phyloP scores from a whole-genome alignment of 108 stramenopile genomes.

The Nitzschia putrida region DNA sequence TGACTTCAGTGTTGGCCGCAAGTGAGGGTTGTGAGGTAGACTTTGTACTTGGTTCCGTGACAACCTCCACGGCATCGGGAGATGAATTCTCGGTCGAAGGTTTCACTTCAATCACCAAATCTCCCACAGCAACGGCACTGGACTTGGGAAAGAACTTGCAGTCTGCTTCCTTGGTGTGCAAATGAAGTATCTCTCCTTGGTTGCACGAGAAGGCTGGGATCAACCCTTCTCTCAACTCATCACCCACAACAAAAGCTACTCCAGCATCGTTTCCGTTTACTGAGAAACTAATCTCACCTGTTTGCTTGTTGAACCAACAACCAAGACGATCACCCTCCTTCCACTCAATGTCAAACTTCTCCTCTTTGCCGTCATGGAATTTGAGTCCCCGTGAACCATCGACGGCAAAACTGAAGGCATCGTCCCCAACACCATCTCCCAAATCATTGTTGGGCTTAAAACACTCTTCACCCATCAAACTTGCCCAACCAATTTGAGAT shows the following conservation, averaged over 20 bases:
- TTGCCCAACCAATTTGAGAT: conserved; percentile 82
- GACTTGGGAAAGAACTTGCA: conserved; percentile 47
- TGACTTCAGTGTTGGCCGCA: background rate
- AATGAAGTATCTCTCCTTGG: conserved; percentile 63
- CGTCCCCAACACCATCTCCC: conserved; percentile 87
- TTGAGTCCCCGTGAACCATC: conserved; percentile 73
- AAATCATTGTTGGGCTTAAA: conserved; percentile 75
- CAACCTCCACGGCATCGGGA: background rate
- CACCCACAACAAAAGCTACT: conserved; percentile 47
- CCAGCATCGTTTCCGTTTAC: conserved; percentile 75
- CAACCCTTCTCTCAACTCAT: conserved; percentile 11
- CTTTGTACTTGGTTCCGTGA: background rate
- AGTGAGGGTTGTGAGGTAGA: background rate
- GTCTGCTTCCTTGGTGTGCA: conserved; percentile 46
- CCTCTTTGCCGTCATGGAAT: conserved; percentile 64
- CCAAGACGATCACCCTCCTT: conserved; percentile 73
- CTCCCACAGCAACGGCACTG: conserved; percentile 40
- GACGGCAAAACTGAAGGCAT: conserved; percentile 62
- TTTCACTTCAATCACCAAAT: conserved; percentile 21
- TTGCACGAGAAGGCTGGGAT: conserved; percentile 80
- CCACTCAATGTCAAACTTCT: conserved; percentile 54
- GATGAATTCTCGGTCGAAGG: background rate
- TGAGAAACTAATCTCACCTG: conserved; percentile 57
- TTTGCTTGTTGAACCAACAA: conserved; percentile 44
- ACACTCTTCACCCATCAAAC: conserved; percentile 21